Evolutionary conservation across 2,329 filamentous ascomycete species (phyloP).

Genomic region (Pleomassaria siparia): DNA sequence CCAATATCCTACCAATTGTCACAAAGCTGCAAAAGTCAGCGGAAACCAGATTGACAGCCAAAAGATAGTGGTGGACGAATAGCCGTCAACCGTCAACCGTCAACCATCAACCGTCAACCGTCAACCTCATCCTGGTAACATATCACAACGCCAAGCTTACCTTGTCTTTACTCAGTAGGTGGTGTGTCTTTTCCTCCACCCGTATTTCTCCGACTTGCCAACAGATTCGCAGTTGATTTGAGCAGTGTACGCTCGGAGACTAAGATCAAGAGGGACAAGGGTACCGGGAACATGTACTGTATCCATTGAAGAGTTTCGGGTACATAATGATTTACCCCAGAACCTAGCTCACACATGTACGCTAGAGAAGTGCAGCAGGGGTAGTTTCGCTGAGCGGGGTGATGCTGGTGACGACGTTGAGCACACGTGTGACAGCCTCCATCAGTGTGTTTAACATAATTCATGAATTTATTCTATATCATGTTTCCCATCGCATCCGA

Average conservation of each 20-base stretch:
- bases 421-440: too few species aligned
- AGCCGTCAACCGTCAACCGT: too few species aligned
- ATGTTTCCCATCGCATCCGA: constrained; percentile 3
- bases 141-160: background rate
- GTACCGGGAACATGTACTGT: background rate
- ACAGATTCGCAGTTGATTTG: background rate
- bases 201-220: background rate
- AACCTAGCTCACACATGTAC: background rate
- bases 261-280: background rate
- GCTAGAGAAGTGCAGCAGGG: constrained; percentile 3
- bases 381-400: background rate
- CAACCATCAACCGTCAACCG: too few species aligned
- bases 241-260: background rate
- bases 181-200: background rate
- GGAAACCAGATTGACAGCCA: too few species aligned
- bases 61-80: too few species aligned
- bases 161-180: background rate
- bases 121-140: too few species aligned
- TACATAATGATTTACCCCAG: background rate
- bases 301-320: background rate
- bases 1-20: too few species aligned
- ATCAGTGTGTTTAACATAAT: constrained; percentile 1
- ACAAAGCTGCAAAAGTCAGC: too few species aligned
- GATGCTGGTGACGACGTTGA: background rate
- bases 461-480: background rate